These are phyloP conservation scores for Fusarium robinianum DNA, from an alignment of 2,329 filamentous ascomycete genomes.

Conservation along the genomic window DNA sequence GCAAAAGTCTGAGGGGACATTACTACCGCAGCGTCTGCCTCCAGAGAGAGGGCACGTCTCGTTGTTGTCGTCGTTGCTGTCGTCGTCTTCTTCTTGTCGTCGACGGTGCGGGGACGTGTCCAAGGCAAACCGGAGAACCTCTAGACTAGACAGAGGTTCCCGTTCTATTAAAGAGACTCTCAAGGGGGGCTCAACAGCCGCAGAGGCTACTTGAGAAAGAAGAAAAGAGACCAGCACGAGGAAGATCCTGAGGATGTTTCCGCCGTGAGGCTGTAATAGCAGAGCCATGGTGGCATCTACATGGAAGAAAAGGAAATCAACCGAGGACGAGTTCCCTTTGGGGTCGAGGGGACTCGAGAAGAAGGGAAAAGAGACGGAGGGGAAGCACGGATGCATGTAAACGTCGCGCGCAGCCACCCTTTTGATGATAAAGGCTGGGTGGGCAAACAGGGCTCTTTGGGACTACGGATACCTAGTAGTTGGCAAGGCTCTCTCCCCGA, in stretches of 20 bases:
- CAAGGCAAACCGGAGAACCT: constrained; percentile 2
- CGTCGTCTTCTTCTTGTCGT: too few species aligned
- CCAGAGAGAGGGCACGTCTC: constrained; percentile 26
- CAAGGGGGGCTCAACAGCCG: constrained; percentile 22
- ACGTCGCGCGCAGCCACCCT: constrained; percentile 24
- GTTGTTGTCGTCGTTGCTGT: constrained; percentile 11
- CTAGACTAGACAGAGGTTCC: constrained; percentile 16
- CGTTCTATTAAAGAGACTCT: constrained; percentile 18
- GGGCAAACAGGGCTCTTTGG: background rate
- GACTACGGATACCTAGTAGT: too few species aligned
- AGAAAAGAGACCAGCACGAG: constrained; percentile 30
- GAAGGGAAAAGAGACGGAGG: constrained; percentile 15
- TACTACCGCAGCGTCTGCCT: constrained; percentile 26
- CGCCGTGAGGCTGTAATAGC: constrained; percentile 23
- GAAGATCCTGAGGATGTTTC: constrained; percentile 23
- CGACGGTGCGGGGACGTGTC: constrained; percentile 14
- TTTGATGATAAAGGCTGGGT: constrained; percentile 28
- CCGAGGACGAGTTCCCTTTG: constrained; percentile 7
- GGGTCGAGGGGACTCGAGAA: constrained; percentile 7
- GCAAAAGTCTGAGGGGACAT: constrained; percentile 30
- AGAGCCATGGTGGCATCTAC: constrained; percentile 33
- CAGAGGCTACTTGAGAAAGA: constrained; percentile 18
- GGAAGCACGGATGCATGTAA: constrained; percentile 20
- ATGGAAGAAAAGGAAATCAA: constrained; percentile 18
- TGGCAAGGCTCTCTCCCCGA: too few species aligned